Conservation (phyloP, 345 rosid genomes). For the Pistacia vera region DNA sequence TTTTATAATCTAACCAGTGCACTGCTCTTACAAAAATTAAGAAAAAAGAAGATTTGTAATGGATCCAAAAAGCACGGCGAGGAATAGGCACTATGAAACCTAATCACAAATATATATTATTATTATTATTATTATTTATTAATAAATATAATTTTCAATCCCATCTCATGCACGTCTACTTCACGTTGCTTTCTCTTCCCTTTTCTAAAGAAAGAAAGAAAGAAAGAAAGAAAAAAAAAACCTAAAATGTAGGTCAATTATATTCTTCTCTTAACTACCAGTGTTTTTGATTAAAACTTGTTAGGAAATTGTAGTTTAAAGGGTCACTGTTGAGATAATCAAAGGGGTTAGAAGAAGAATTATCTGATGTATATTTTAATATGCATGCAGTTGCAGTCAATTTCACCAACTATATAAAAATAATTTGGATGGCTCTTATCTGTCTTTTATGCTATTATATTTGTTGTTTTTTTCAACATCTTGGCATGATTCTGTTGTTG, state of each 20-base stretch:
- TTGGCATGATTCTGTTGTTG: conserved; percentile 71
- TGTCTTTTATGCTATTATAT: conserved; percentile 41
- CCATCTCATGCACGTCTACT: conserved; percentile 66
- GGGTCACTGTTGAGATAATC: conserved; percentile 5
- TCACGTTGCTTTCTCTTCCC: conserved; percentile 42
- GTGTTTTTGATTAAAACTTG: background rate
- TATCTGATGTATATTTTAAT: conserved; percentile 1
- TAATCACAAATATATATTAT: background rate
- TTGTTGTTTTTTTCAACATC: conserved; percentile 35
- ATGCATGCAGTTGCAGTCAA: conserved; percentile 45
- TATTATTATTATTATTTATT: background rate
- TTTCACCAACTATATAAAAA: conserved; percentile 27
- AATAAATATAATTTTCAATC: conserved; percentile 9
- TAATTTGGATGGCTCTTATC: conserved; percentile 23
- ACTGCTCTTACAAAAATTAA: background rate
- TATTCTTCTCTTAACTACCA: no score
- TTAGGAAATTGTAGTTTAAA: background rate
- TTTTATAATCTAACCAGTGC: conserved; percentile 11
- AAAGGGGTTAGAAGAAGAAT: background rate
- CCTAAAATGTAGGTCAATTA: background rate
- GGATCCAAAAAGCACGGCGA: conserved; percentile 50
- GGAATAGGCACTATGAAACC: conserved; percentile 22
- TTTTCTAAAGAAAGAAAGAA: background rate
- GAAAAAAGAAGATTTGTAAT: conserved; percentile 10
- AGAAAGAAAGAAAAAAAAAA: background rate